Evolutionary conservation across 2,329 filamentous ascomycete genomes (phyloP).

Genomic region (Pseudogymnoascus sp.): DNA sequence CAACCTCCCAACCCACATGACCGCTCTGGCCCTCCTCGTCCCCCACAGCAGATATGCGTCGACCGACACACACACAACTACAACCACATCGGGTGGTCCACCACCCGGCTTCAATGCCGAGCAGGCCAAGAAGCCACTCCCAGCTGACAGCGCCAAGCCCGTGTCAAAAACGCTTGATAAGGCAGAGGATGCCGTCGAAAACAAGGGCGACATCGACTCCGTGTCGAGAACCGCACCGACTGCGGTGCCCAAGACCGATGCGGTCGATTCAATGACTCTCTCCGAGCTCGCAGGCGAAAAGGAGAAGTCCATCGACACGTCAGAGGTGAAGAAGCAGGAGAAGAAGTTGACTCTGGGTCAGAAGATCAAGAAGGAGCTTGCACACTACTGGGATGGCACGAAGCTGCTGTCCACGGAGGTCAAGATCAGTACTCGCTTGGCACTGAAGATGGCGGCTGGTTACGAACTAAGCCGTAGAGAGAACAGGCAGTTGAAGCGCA

Average conservation of each 20-base stretch:
- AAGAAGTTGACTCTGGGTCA: conserved; percentile 85
- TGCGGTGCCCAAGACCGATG: conserved; percentile 26
- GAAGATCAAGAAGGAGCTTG: conserved; percentile 87
- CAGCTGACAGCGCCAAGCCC: conserved; percentile 27
- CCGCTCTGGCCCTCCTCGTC: conserved; percentile 48
- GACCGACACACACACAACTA: conserved; percentile 44
- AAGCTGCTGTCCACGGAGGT: conserved; percentile 90
- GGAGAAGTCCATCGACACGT: conserved; percentile 50
- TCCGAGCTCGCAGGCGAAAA: conserved; percentile 57
- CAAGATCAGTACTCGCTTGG: conserved; percentile 82
- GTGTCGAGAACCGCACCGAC: conserved; percentile 21
- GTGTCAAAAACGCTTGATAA: conserved; percentile 23
- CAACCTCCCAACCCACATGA: conserved; percentile 25
- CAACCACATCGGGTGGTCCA: conserved; percentile 41
- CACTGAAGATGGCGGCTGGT: conserved; percentile 93
- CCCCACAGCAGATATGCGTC: conserved; percentile 44
- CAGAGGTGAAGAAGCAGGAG: conserved; percentile 59
- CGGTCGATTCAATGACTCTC: conserved; percentile 31
- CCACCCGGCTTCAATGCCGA: conserved; percentile 65
- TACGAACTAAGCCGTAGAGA: conserved; percentile 95
- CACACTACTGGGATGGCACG: conserved; percentile 97
- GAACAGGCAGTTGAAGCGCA: conserved; percentile 83
- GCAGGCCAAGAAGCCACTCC: conserved; percentile 57
- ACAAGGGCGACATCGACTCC: conserved; percentile 20
- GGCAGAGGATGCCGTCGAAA: conserved; percentile 17